These are phyloP conservation scores for Yarrowia divulgata DNA, from an alignment of 805 yeast species.

Conservation along the genomic window DNA sequence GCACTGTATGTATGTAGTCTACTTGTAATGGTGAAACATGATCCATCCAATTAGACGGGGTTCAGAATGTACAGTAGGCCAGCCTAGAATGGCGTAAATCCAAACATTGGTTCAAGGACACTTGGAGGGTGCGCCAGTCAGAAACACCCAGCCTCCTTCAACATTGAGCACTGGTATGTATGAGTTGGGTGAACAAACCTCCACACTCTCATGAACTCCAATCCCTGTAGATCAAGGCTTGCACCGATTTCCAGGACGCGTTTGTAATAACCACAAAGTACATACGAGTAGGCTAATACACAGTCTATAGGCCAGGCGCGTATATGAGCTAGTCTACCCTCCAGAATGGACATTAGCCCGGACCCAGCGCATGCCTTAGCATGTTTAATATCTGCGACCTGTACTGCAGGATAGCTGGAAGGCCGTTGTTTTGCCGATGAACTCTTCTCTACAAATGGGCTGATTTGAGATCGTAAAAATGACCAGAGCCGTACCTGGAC, in stretches of 20 bases:
- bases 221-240: not conserved
- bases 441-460: not conserved
- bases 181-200: no score
- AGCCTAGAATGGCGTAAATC: no score
- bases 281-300: not conserved
- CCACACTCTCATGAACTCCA: no score
- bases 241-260: not conserved
- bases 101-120: no score
- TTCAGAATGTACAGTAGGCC: no score
- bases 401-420: not conserved
- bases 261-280: not conserved
- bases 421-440: not conserved
- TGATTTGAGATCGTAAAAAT: conserved; percentile 8
- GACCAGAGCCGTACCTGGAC: not conserved
- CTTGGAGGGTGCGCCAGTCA: no score
- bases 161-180: no score
- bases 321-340: not conserved
- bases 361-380: conserved; percentile 2
- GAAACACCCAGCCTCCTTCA: no score
- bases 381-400: not conserved
- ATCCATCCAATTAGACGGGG: no score
- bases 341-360: conserved; percentile 3
- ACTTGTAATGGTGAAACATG: no score
- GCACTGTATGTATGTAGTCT: no score
- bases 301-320: not conserved